Conservation (phyloP, 1,284 basidiomycete species). For the Exobasidium rhododendri region DNA sequence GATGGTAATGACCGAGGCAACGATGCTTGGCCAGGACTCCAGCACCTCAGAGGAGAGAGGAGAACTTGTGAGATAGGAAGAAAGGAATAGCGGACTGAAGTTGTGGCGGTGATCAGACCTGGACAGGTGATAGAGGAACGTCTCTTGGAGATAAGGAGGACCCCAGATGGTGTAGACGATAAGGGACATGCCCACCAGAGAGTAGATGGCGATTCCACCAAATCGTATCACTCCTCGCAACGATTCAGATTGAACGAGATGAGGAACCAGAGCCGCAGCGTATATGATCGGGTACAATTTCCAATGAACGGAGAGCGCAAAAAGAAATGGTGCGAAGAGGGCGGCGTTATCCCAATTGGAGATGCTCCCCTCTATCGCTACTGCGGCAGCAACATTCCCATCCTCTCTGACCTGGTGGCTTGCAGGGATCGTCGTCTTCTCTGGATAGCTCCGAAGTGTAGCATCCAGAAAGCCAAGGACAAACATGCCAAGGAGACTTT, state of each 20-base stretch:
- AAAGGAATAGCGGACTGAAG: slow-evolving; percentile 95
- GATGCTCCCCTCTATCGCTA: not conserved
- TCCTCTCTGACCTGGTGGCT: not conserved
- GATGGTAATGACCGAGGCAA: slow-evolving; percentile 22
- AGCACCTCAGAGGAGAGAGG: not conserved
- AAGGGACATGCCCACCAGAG: slow-evolving; percentile 4
- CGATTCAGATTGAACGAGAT: slow-evolving; percentile 57
- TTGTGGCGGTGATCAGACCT: slow-evolving; percentile 95
- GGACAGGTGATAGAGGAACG: slow-evolving; percentile 87
- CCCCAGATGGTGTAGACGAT: slow-evolving; percentile 65
- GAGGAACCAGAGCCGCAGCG: slow-evolving; percentile 70
- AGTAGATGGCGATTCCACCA: slow-evolving; percentile 12
- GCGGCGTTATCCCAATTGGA: not conserved
- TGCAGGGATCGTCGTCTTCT: not conserved
- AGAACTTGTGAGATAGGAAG: slow-evolving; percentile 68
- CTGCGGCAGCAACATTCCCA: not conserved
- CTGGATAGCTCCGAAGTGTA: slow-evolving; percentile 8
- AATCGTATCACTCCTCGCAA: slow-evolving; percentile 11
- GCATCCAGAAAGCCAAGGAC: slow-evolving; percentile 69
- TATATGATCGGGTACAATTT: slow-evolving; percentile 80
- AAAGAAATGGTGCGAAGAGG: slow-evolving; percentile 25
- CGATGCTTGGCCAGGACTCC: slow-evolving; percentile 13
- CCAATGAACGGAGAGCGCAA: slow-evolving; percentile 45
- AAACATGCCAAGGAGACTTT: slow-evolving; percentile 77
- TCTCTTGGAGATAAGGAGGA: slow-evolving; percentile 81